Conservation (phyloP, 192 early-diverging fungal species). For the Borealophlyctis nickersoniae region DNA sequence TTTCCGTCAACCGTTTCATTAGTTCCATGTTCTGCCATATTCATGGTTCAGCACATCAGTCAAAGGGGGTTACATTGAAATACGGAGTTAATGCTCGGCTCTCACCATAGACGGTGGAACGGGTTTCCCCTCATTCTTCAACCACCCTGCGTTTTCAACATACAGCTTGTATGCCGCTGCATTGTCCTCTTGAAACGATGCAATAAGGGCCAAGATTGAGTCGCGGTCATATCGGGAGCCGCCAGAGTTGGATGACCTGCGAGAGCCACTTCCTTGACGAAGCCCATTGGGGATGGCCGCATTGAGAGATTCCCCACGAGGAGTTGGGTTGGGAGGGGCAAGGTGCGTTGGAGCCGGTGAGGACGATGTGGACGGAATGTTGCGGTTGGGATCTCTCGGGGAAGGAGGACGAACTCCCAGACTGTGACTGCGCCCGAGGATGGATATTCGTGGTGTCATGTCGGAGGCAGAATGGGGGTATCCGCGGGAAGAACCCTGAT, state of each 20-base stretch:
- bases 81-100: too few species aligned
- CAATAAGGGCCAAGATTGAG: not conserved
- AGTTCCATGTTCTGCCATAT: constrained; percentile 16
- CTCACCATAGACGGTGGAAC: constrained; percentile 17
- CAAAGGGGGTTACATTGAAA: too few species aligned
- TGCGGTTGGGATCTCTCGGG: not conserved
- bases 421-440: not conserved
- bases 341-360: not conserved
- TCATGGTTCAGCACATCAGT: too few species aligned
- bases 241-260: too few species aligned
- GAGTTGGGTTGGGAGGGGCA: not conserved
- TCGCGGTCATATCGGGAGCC: too few species aligned
- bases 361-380: not conserved
- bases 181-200: constrained; percentile 15
- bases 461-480: not conserved
- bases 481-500: not conserved
- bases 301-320: not conserved
- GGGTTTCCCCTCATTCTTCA: constrained; percentile 8
- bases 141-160: constrained; percentile 5
- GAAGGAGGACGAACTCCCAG: not conserved
- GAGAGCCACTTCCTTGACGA: too few species aligned
- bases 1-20: constrained; percentile 17
- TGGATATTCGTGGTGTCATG: not conserved
- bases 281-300: not conserved
- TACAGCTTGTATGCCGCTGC: constrained; percentile 14